Conservation (phyloP, 2,329 filamentous ascomycete species). For the Alternaria angustiovoidea region DNA sequence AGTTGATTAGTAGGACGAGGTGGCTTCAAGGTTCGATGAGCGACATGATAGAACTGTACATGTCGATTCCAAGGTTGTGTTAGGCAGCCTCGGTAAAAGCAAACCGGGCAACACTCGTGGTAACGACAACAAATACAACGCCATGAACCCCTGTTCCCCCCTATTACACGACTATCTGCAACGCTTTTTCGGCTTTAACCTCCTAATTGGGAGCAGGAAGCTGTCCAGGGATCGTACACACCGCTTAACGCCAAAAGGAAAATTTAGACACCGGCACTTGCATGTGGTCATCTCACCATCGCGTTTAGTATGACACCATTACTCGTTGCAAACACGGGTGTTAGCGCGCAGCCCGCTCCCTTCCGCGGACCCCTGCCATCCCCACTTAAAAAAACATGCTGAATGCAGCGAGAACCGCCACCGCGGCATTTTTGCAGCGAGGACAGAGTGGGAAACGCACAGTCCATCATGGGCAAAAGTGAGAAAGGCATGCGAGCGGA, state of each 20-base stretch:
- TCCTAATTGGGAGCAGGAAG: not conserved
- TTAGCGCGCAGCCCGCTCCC: not conserved
- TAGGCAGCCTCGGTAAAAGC: not conserved
- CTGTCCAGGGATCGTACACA: not conserved
- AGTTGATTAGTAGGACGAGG: not conserved
- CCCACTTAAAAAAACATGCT: not conserved
- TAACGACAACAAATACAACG: not conserved
- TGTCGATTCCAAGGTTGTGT: not conserved
- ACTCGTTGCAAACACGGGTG: not conserved
- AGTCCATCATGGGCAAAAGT: slow-evolving; percentile 25
- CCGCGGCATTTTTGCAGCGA: not conserved
- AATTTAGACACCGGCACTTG: not conserved
- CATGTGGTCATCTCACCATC: not conserved
- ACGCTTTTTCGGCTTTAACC: not conserved
- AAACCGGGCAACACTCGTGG: not conserved
- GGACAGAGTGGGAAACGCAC: slow-evolving; percentile 10
- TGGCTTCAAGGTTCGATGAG: not conserved
- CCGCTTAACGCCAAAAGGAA: not conserved
- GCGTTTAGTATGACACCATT: not conserved
- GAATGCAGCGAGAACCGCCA: slow-evolving; percentile 4
- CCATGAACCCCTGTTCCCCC: not conserved
- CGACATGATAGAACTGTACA: not conserved
- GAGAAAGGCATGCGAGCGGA: slow-evolving; percentile 20
- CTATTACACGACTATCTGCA: not conserved
- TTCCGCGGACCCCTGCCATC: not conserved